Conservation (phyloP, 2,329 filamentous ascomycete genomes). For the Aciculosporium take region DNA sequence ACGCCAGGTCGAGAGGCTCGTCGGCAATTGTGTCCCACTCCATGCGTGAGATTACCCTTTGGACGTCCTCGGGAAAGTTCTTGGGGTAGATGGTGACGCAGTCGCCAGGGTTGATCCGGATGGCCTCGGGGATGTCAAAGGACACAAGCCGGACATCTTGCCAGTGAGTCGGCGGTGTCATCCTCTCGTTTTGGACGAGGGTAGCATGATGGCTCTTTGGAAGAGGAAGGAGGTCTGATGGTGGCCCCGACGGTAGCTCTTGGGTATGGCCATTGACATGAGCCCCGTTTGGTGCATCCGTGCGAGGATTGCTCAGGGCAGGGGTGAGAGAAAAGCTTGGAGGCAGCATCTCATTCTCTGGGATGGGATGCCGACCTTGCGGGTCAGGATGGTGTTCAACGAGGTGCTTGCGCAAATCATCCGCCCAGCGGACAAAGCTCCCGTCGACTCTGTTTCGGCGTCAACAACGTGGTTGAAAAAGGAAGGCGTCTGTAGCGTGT, state of each 20-base stretch:
- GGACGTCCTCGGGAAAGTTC: constrained; percentile 72
- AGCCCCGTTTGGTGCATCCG: neutral
- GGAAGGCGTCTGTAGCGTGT: too few relatives aligned
- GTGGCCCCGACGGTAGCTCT: constrained; percentile 13
- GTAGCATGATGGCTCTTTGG: constrained; percentile 40
- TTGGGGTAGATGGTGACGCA: constrained; percentile 73
- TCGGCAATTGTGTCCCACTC: constrained; percentile 65
- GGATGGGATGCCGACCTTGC: constrained; percentile 51
- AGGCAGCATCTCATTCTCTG: constrained; percentile 58
- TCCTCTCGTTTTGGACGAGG: constrained; percentile 50
- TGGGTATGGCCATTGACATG: constrained; percentile 7
- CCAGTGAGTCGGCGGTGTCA: constrained; percentile 70
- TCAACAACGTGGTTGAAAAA: neutral
- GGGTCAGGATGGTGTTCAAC: constrained; percentile 56
- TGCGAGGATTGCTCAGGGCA: constrained; percentile 9
- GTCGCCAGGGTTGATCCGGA: constrained; percentile 54
- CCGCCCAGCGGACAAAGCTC: constrained; percentile 64
- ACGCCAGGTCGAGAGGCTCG: constrained; percentile 39
- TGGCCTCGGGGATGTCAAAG: constrained; percentile 27
- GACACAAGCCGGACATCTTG: constrained; percentile 82
- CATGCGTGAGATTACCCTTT: constrained; percentile 65
- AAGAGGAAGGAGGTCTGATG: constrained; percentile 35
- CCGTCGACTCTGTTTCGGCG: constrained; percentile 55
- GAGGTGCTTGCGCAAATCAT: constrained; percentile 51
- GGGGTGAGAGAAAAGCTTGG: constrained; percentile 44